These are phyloP conservation scores for Xylaria sp. DNA, from an alignment of 2,329 filamentous ascomycete genomes.

Conservation along the genomic window DNA sequence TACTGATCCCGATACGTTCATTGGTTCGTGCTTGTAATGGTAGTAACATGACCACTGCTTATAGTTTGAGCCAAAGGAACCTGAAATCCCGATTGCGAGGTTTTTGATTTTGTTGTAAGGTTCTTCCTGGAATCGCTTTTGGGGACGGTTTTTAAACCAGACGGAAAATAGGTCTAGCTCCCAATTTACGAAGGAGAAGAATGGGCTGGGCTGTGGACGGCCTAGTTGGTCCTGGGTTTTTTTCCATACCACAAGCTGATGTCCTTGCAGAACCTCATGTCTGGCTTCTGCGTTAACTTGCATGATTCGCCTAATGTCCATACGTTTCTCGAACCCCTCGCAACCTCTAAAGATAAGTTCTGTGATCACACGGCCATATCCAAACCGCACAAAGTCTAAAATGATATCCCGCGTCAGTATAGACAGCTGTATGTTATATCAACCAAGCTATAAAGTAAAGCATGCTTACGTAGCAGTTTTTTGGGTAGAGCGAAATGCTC, in stretches of 20 bases:
- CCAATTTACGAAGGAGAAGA: constrained; percentile 3
- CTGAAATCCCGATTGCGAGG: background rate
- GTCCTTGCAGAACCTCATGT: background rate
- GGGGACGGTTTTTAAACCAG: accelerated
- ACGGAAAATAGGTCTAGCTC: background rate
- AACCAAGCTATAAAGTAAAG: background rate
- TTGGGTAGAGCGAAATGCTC: background rate
- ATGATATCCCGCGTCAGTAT: background rate
- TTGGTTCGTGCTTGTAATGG: background rate
- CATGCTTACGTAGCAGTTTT: background rate
- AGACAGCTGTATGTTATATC: background rate
- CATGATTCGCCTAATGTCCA: background rate
- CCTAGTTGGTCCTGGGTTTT: background rate
- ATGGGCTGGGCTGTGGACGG: too few species aligned
- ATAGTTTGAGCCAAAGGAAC: background rate
- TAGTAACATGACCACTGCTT: too few species aligned
- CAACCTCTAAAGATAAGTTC: background rate
- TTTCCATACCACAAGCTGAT: background rate
- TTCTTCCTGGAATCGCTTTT: background rate
- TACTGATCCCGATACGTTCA: background rate
- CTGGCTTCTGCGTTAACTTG: constrained; percentile 9
- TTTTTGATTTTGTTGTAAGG: background rate
- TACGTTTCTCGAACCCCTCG: background rate
- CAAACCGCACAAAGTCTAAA: background rate
- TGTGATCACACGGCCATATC: too few species aligned